These are phyloP conservation scores for Phylloboletellus chloephorus DNA, from an alignment of 1,284 basidiomycete species.

Conservation along the genomic window DNA sequence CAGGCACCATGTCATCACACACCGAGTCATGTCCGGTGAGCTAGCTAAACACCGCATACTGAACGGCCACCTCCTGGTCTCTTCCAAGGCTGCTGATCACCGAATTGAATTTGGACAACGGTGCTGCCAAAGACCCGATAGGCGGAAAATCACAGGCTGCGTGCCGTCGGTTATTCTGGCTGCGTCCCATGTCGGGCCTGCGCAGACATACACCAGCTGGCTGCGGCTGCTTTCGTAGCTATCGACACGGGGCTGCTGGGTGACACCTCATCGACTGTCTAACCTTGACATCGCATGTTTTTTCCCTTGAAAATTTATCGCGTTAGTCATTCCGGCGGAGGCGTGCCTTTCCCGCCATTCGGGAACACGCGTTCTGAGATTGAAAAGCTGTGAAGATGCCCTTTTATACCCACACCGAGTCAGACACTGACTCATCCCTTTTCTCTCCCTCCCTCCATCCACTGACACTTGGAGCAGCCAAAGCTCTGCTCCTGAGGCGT, in stretches of 20 bases:
- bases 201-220: no score
- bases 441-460: constrained; percentile 21
- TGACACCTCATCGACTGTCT: no score
- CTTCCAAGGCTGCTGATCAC: no score
- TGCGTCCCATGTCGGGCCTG: no score
- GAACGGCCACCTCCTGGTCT: no score
- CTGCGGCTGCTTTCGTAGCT: no score
- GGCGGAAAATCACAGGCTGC: no score
- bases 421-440: constrained; percentile 20
- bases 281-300: not conserved
- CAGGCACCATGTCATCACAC: constrained; percentile 1
- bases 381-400: constrained; percentile 38
- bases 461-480: constrained; percentile 22
- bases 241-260: no score
- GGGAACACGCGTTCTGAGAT: constrained; percentile 38
- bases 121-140: no score
- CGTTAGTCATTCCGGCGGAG: constrained; percentile 8
- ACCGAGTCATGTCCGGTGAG: not conserved
- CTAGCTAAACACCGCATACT: constrained; percentile 11
- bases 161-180: no score
- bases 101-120: no score
- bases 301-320: not conserved
- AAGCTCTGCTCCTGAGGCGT: constrained; percentile 19
- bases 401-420: constrained; percentile 38
- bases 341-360: constrained; percentile 18